phyloP scores from a whole-genome alignment of 192 early-diverging fungal species.

The Paraglomus occultum region DNA sequence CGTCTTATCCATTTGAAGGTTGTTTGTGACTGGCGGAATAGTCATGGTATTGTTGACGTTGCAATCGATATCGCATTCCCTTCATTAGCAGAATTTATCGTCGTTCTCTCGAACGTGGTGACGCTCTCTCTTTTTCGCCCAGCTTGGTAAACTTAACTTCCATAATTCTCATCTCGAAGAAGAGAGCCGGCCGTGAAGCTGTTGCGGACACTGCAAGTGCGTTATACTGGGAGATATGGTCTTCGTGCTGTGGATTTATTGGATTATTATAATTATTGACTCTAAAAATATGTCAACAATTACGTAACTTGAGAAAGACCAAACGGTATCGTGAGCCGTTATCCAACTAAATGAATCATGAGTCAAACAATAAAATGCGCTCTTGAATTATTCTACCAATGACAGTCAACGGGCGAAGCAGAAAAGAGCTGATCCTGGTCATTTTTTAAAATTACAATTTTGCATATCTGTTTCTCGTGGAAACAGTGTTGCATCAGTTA shows the following conservation, averaged over 20 bases:
- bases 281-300: no score
- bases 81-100: background rate
- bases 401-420: no score
- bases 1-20: conserved; percentile 1
- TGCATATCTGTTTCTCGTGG: no score
- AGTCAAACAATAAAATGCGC: no score
- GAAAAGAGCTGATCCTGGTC: no score
- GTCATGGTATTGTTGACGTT: background rate
- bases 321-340: no score
- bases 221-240: background rate
- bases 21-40: background rate
- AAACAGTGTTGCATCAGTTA: no score
- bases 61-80: background rate
- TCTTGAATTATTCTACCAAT: no score
- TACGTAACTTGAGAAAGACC: no score
- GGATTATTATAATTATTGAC: no score
- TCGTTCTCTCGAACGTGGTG: background rate
- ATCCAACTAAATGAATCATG: no score
- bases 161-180: background rate
- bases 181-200: background rate
- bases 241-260: conserved; percentile 5
- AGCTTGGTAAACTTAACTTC: conserved; percentile 1
- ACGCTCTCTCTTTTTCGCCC: conserved; percentile 26
- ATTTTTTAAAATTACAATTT: no score
- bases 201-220: background rate